Conservation (phyloP, 495 filamentous ascomycete genomes). For the Talaromyces nanjingensis region DNA sequence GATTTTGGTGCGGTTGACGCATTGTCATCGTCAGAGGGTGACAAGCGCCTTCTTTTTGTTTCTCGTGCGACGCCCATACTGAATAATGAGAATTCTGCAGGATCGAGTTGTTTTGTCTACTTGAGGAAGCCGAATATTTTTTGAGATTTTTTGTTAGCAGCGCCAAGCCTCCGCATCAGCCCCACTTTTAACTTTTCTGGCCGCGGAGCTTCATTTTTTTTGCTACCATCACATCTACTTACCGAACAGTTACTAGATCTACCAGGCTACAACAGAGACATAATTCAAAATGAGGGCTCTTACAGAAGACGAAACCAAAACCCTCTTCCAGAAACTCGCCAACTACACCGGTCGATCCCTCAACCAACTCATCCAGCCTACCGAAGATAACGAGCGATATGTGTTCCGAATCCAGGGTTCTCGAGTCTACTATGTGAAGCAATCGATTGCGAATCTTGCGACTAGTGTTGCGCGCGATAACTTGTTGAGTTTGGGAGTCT, state of each 20-base stretch:
- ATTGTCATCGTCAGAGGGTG: slow-evolving; percentile 39
- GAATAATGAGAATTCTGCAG: too few relatives aligned
- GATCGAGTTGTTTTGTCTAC: too few relatives aligned
- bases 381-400: slow-evolving; percentile 57
- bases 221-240: not conserved
- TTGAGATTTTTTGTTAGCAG: slow-evolving; percentile 13
- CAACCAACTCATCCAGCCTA: slow-evolving; percentile 68
- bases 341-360: slow-evolving; percentile 75
- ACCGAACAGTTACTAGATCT: not conserved
- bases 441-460: slow-evolving; percentile 85
- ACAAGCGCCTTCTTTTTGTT: slow-evolving; percentile 48
- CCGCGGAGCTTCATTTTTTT: slow-evolving; percentile 10
- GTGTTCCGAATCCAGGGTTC: slow-evolving; percentile 77
- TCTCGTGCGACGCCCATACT: slow-evolving; percentile 43
- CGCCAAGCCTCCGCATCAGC: slow-evolving; percentile 8
- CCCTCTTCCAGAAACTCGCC: slow-evolving; percentile 77
- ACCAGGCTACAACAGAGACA: not conserved
- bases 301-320: slow-evolving; percentile 64
- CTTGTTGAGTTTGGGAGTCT: slow-evolving; percentile 79
- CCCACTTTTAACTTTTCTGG: slow-evolving; percentile 7
- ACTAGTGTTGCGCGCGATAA: slow-evolving; percentile 70
- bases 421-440: slow-evolving; percentile 83
- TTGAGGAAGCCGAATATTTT: slow-evolving; percentile 18
- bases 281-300: slow-evolving; percentile 59
- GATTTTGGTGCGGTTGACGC: slow-evolving; percentile 28